phyloP scores from a whole-genome alignment of 345 rosid genomes.

The Eucalyptus tenuipes region DNA sequence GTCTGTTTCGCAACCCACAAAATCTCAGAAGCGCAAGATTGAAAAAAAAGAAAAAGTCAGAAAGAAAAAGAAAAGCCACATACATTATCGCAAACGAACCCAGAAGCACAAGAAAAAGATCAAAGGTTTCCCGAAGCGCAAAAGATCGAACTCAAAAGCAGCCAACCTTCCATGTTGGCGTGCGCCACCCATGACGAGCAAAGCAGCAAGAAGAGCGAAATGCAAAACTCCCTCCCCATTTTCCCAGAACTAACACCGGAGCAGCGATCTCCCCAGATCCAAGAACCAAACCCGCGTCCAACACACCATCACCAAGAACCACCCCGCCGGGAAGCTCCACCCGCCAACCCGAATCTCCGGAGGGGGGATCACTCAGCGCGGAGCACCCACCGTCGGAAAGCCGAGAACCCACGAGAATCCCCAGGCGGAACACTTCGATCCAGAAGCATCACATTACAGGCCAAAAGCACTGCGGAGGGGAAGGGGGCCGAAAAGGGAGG shows the following conservation, averaged over 20 bases:
- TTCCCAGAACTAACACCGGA: not conserved
- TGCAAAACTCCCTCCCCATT: conserved; percentile 32
- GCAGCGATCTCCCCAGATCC: conserved; percentile 46
- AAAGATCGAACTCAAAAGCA: not conserved
- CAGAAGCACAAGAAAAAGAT: not conserved
- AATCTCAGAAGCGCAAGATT: not conserved
- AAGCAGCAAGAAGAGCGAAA: conserved; percentile 38
- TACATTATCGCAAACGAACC: not conserved
- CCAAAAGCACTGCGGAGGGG: not conserved
- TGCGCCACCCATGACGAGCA: conserved; percentile 37
- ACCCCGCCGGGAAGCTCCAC: conserved; percentile 9
- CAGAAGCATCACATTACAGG: not conserved
- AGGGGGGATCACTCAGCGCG: not conserved
- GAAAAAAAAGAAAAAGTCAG: not conserved
- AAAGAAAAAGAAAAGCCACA: not conserved
- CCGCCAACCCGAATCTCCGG: not conserved
- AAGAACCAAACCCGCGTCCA: conserved; percentile 26
- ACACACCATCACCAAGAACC: conserved; percentile 19
- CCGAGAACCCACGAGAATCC: not conserved
- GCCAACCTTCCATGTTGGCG: conserved; percentile 84
- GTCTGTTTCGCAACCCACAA: not conserved
- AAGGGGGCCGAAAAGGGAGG: not conserved
- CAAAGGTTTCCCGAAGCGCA: not conserved
- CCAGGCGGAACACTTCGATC: not conserved
- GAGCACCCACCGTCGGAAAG: not conserved